Evolutionary conservation across 441 rosid species (phyloP).

Genomic region (Arabidopsis lyrata): DNA sequence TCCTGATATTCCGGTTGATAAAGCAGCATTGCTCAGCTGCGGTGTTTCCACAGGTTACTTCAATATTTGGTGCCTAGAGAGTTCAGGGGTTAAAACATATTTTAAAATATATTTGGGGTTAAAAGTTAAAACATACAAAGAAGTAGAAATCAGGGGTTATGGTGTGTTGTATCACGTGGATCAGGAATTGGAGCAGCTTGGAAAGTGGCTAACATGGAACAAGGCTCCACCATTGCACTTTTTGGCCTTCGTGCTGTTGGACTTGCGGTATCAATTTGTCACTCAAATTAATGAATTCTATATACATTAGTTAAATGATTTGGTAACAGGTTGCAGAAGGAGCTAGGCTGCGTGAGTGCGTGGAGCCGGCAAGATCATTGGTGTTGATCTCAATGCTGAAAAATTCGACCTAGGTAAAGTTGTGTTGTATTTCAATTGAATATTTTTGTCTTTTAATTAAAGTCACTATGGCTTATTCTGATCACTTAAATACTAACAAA

Average conservation of each 20-base stretch:
- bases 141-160: neutral
- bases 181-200: slow-evolving; percentile 66
- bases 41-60: slow-evolving; percentile 66
- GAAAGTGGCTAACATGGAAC: slow-evolving; percentile 59
- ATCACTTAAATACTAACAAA: no score
- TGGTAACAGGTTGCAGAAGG: slow-evolving; percentile 43
- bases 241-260: slow-evolving; percentile 74
- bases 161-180: neutral
- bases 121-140: slow-evolving; percentile 15
- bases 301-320: neutral
- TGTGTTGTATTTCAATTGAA: neutral
- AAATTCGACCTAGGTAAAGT: slow-evolving; percentile 38
- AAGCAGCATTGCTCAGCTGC: slow-evolving; percentile 70
- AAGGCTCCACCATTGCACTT: slow-evolving; percentile 65
- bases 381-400: slow-evolving; percentile 39
- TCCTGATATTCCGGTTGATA: slow-evolving; percentile 51
- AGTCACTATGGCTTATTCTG: neutral
- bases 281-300: neutral
- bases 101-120: neutral
- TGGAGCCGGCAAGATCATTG: slow-evolving; percentile 35
- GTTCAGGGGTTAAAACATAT: neutral
- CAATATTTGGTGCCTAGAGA: neutral
- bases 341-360: slow-evolving; percentile 32
- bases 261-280: slow-evolving; percentile 54
- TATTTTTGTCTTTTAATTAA: neutral